phyloP scores from a whole-genome alignment of 2,329 filamentous ascomycete genomes.

The Cladosporium cucumerinum region DNA sequence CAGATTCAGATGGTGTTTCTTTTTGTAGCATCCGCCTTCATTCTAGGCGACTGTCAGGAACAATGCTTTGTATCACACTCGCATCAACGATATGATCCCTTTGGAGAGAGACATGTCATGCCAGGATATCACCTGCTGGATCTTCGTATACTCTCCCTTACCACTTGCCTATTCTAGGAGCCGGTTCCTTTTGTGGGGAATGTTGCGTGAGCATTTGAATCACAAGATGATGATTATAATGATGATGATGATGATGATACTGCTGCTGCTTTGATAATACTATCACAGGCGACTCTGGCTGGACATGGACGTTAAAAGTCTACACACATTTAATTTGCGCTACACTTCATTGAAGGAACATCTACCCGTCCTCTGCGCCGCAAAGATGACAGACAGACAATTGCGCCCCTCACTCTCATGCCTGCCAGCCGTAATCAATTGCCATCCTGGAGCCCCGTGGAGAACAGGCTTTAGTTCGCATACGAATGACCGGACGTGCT shows the following conservation, averaged over 20 bases:
- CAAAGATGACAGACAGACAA: not conserved
- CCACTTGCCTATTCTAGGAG: not conserved
- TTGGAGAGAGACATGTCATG: not conserved
- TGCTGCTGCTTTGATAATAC: not conserved
- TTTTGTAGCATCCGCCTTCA: not conserved
- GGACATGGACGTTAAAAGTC: not conserved
- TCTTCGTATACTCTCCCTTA: not conserved
- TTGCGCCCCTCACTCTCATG: not conserved
- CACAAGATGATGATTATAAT: not conserved
- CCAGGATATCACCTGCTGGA: not conserved
- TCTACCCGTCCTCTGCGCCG: not conserved
- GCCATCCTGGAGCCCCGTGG: not conserved
- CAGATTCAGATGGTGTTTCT: not conserved
- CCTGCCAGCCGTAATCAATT: not conserved
- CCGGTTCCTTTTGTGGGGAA: not conserved
- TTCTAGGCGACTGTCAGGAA: not conserved
- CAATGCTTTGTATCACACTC: not conserved
- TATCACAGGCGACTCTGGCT: not conserved
- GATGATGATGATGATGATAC: too few species aligned
- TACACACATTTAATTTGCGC: not conserved
- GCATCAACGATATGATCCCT: not conserved
- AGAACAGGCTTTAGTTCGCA: not conserved
- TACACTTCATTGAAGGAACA: not conserved
- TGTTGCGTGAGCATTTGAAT: not conserved
- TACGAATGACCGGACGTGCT: not conserved